phyloP scores from a whole-genome alignment of 2,329 filamentous ascomycete genomes.

The Stagonosporopsis chrysanthemi region DNA sequence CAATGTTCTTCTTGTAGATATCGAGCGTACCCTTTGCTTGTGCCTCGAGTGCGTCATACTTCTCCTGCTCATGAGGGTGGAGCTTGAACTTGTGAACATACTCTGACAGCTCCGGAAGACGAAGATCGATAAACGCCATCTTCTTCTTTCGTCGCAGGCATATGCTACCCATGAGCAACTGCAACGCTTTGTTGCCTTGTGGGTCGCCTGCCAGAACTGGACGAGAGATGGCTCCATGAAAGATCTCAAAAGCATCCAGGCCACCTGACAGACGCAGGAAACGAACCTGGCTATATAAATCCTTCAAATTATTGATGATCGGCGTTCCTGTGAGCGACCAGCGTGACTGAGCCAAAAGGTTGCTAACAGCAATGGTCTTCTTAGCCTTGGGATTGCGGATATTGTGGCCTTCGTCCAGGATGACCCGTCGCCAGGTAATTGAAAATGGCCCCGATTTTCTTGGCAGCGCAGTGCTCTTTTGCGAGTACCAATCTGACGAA shows the following conservation, averaged over 20 bases:
- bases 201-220: constrained; percentile 67
- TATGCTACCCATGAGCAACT: constrained; percentile 79
- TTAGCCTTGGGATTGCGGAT: constrained; percentile 82
- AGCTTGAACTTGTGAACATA: constrained; percentile 80
- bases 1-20: constrained; percentile 60
- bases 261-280: constrained; percentile 81
- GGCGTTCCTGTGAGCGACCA: constrained; percentile 72
- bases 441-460: constrained; percentile 60
- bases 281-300: constrained; percentile 79
- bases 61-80: constrained; percentile 73
- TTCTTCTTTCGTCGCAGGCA: constrained; percentile 85
- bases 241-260: constrained; percentile 74
- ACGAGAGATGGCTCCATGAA: constrained; percentile 74
- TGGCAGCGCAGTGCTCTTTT: constrained; percentile 48
- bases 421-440: constrained; percentile 75
- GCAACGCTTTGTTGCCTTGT: constrained; percentile 70
- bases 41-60: constrained; percentile 74
- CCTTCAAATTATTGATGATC: constrained; percentile 82
- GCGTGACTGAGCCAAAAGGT: constrained; percentile 72
- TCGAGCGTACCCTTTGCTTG: constrained; percentile 78
- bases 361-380: constrained; percentile 71
- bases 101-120: constrained; percentile 77
- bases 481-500: constrained; percentile 67
- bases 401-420: constrained; percentile 61
- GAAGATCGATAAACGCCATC: constrained; percentile 86